Evolutionary conservation across 2,329 filamentous ascomycete species (phyloP).

Genomic region (Alternaria incomplexa): DNA sequence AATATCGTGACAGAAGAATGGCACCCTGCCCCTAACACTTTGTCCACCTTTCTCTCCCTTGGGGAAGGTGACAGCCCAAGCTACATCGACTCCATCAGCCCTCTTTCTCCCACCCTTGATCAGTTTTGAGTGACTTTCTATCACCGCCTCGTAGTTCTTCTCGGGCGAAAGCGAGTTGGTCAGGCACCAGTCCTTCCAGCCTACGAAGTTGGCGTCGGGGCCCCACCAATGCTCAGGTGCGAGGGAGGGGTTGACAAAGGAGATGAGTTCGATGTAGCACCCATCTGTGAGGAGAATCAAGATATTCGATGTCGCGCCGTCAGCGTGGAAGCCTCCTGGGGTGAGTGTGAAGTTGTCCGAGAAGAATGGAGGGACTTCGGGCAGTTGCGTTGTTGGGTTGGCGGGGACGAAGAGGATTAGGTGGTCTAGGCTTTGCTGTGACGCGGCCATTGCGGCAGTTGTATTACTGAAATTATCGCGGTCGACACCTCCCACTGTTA

Average conservation of each 20-base stretch:
- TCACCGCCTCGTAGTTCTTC: constrained; percentile 17
- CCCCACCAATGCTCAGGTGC: constrained; percentile 66
- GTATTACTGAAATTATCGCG: too few species aligned
- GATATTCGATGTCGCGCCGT: constrained; percentile 66
- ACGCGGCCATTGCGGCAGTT: background rate
- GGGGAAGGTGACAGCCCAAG: constrained; percentile 65
- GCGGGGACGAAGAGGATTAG: constrained; percentile 68
- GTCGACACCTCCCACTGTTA: too few species aligned
- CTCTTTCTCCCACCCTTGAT: constrained; percentile 60
- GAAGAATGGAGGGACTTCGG: constrained; percentile 54
- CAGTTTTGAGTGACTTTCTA: constrained; percentile 57
- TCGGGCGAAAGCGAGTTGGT: constrained; percentile 21
- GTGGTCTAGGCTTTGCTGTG: constrained; percentile 61
- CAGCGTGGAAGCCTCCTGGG: constrained; percentile 67
- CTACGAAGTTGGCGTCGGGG: constrained; percentile 56
- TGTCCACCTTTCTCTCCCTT: constrained; percentile 47
- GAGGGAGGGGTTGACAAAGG: constrained; percentile 60
- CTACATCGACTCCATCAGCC: constrained; percentile 62
- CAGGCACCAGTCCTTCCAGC: constrained; percentile 66
- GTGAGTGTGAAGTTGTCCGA: constrained; percentile 63
- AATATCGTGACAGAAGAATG: constrained; percentile 67
- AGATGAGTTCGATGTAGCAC: constrained; percentile 70
- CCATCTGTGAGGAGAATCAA: constrained; percentile 69
- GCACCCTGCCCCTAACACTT: constrained; percentile 56
- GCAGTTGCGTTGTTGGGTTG: constrained; percentile 54